These are phyloP conservation scores for Globisporangium sylvaticum DNA, from an alignment of 352 stramenopile species.

Conservation along the genomic window DNA sequence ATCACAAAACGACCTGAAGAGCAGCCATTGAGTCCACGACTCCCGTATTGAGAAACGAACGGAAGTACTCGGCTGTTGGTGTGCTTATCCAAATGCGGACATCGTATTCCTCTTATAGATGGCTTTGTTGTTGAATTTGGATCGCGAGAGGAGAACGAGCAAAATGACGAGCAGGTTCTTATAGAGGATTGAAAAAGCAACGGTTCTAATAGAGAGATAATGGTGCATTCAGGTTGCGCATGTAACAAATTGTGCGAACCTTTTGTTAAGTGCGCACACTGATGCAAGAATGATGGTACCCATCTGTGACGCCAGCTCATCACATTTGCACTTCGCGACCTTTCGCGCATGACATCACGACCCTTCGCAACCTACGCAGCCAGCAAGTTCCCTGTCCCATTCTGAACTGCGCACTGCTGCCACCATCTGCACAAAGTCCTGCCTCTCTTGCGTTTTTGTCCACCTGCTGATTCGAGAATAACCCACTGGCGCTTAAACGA, in stretches of 20 bases:
- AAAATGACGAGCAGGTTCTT: too few relatives aligned
- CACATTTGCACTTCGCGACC: neutral
- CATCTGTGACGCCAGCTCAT: neutral
- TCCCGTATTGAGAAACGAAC: neutral
- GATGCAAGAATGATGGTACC: neutral
- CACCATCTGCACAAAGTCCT: neutral
- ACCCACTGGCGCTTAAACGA: neutral
- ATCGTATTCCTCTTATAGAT: too few relatives aligned
- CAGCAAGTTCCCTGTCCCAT: neutral
- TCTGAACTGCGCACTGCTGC: neutral
- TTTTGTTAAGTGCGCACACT: too few relatives aligned
- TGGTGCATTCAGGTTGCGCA: too few relatives aligned
- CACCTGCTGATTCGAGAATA: neutral
- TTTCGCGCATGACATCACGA: slow-evolving; percentile 8
- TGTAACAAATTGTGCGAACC: too few relatives aligned
- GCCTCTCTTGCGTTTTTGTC: neutral
- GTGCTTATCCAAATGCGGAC: too few relatives aligned
- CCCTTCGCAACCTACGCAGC: neutral
- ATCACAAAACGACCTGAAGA: neutral
- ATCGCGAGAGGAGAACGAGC: too few relatives aligned
- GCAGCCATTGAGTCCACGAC: neutral
- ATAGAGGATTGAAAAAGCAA: too few relatives aligned
- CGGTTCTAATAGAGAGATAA: too few relatives aligned
- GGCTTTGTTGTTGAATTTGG: too few relatives aligned
- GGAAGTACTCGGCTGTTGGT: too few relatives aligned